Evolutionary conservation across 352 stramenopile genomes (phyloP).

Genomic region (Thalassiosira livingstoniorum): DNA sequence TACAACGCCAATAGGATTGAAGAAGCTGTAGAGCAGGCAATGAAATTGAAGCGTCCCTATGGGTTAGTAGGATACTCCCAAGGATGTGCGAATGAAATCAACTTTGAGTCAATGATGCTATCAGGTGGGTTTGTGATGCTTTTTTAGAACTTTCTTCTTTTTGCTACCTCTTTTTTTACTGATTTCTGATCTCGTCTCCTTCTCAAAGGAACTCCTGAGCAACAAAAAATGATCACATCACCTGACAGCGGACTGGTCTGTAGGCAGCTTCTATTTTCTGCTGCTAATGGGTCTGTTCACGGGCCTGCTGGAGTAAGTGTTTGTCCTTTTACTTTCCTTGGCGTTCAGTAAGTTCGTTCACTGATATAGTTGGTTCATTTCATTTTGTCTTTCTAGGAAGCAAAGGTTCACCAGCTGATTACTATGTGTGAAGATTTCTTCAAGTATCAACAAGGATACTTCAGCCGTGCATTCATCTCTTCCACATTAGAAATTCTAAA

Average conservation of each 20-base stretch:
- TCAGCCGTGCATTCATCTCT: conserved; percentile 79
- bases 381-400: conserved; percentile 40
- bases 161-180: conserved; percentile 1
- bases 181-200: conserved; percentile 7
- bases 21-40: conserved; percentile 76
- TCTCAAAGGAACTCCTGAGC: conserved; percentile 71
- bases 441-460: conserved; percentile 87
- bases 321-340: too few species aligned
- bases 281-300: conserved; percentile 84
- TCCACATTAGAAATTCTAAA: conserved; percentile 76
- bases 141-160: conserved; percentile 6
- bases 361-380: too few species aligned
- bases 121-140: conserved; percentile 45
- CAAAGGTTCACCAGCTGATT: conserved; percentile 83
- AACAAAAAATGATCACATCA: conserved; percentile 71
- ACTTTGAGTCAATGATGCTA: conserved; percentile 81
- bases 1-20: conserved; percentile 86
- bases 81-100: conserved; percentile 83
- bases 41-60: conserved; percentile 72
- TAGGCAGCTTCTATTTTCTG: conserved; percentile 84
- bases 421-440: conserved; percentile 85
- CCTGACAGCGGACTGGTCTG: conserved; percentile 72
- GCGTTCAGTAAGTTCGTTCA: too few species aligned
- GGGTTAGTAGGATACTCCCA: conserved; percentile 85
- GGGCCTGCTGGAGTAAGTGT: conserved; percentile 55